Evolutionary conservation across 768 basidiomycete species (phyloP), one percentile per base, ranked within the genome.

Genomic region (Boletus speciosus): DNA sequence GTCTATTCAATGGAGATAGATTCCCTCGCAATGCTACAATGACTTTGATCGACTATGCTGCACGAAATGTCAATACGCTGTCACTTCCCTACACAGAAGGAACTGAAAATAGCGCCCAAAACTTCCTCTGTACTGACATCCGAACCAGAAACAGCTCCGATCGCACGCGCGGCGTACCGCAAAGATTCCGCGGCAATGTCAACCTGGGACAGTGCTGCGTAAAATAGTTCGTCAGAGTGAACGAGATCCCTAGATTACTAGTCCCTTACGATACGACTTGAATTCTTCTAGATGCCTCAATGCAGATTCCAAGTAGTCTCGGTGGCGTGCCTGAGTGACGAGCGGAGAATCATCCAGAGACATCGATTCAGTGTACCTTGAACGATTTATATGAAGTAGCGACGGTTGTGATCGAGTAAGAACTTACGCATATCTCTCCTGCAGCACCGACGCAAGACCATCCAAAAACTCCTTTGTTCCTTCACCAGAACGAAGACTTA

Each of bases 31-130:
- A 25, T 42, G 39, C 35, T 54, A 63, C 38, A 54, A 52, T 45
- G 32, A 23, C 2, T 39, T 52, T 29, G 14, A 32, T 37, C 5
- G 15, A n/a, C 34, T 37, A 44, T 11, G 7, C 4, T 35, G 39
- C 6, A 23, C 45, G 21, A n/a, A 16, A 31, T 12, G 14, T 31
- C 10, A 36, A 47, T 10, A 6, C 16, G 19, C 7, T 10, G 29
- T 38, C 49, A 91, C 73, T 94, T 92, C 36, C 93, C 93, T 48
- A 95, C 90, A 65, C 93, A 96, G 69, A 96, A 96, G 47, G 90
- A 87, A 34, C 78, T 76, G 65, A 96, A 96, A 25, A 96, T 79
- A 19, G 81, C 81, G 54, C 93, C 91, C 21, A 96, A 69, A 8
- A 95, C 76, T 55, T 95, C 91, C 62, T 96, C 93, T 12, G 86